These are phyloP conservation scores for Fusarium coffeatum DNA, from an alignment of 2,329 filamentous ascomycete genomes.

Conservation along the genomic window DNA sequence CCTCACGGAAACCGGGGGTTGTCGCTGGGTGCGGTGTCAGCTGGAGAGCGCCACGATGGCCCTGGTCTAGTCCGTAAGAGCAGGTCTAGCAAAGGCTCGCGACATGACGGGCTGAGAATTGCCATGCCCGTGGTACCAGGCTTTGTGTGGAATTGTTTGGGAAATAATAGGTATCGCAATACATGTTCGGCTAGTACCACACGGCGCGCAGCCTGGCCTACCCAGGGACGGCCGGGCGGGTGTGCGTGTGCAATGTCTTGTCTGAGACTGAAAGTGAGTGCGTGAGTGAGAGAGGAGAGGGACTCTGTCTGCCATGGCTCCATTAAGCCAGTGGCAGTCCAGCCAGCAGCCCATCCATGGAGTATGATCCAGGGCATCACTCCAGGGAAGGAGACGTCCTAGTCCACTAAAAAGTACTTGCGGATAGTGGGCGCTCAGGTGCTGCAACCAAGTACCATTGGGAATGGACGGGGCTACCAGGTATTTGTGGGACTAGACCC, in stretches of 20 bases:
- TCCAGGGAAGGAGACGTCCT: conserved; percentile 22
- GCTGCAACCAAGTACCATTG: conserved; percentile 7
- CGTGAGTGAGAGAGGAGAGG: neutral
- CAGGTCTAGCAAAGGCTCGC: conserved; percentile 36
- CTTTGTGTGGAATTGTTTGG: conserved; percentile 21
- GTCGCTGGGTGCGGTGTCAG: conserved; percentile 44
- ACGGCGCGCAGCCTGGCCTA: conserved; percentile 35
- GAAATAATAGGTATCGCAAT: conserved; percentile 22
- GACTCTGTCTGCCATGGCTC: conserved; percentile 19
- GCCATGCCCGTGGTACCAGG: conserved; percentile 25
- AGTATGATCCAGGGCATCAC: conserved; percentile 29
- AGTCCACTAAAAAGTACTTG: conserved; percentile 32
- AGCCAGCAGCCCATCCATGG: neutral
- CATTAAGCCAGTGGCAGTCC: conserved; percentile 25
- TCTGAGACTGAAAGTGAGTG: conserved; percentile 15
- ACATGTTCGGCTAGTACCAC: conserved; percentile 31
- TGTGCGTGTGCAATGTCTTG: conserved; percentile 41
- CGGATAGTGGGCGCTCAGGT: neutral
- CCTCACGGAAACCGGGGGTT: conserved; percentile 34
- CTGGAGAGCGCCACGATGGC: conserved; percentile 47
- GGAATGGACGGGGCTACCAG: conserved; percentile 21
- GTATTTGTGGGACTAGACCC: conserved; percentile 21
- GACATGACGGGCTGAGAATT: conserved; percentile 29
- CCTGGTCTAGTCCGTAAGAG: conserved; percentile 39
- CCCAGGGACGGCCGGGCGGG: conserved; percentile 32